Evolutionary conservation across 176 grass and related monocot genomes (phyloP).

Genomic region (Triticum dicoccoides): DNA sequence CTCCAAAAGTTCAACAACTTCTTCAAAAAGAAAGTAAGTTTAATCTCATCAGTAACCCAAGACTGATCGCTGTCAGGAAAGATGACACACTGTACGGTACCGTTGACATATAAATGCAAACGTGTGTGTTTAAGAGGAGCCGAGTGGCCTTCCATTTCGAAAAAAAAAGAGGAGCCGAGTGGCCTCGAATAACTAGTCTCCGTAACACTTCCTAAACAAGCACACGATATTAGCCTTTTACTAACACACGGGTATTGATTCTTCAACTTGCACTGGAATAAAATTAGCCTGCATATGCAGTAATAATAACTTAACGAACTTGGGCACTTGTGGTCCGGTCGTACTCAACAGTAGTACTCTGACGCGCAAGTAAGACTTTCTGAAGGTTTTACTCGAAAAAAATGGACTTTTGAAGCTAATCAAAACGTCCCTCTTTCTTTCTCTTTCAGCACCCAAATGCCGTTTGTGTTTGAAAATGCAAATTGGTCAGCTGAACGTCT

Average conservation of each 20-base stretch:
- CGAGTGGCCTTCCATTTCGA: not conserved
- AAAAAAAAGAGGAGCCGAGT: too few relatives aligned
- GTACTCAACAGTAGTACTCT: not conserved
- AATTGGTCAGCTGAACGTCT: not conserved
- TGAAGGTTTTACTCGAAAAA: too few relatives aligned
- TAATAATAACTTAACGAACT: not conserved
- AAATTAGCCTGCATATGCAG: not conserved
- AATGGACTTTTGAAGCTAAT: not conserved
- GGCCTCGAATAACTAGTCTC: not conserved
- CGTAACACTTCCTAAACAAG: too few relatives aligned
- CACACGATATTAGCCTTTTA: too few relatives aligned
- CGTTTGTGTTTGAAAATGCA: not conserved
- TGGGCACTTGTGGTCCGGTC: not conserved
- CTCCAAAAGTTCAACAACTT: not conserved
- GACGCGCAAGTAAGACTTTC: not conserved
- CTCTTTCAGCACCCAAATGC: not conserved
- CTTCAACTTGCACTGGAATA: not conserved
- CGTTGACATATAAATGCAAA: not conserved
- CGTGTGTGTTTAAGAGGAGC: not conserved
- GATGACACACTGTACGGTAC: not conserved
- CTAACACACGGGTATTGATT: not conserved
- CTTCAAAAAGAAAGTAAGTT: not conserved
- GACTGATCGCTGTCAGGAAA: not conserved
- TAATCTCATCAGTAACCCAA: not conserved
- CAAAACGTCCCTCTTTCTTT: not conserved